These are phyloP conservation scores for Pleurotus giganteus DNA, from an alignment of 768 basidiomycete genomes.

Conservation along the genomic window DNA sequence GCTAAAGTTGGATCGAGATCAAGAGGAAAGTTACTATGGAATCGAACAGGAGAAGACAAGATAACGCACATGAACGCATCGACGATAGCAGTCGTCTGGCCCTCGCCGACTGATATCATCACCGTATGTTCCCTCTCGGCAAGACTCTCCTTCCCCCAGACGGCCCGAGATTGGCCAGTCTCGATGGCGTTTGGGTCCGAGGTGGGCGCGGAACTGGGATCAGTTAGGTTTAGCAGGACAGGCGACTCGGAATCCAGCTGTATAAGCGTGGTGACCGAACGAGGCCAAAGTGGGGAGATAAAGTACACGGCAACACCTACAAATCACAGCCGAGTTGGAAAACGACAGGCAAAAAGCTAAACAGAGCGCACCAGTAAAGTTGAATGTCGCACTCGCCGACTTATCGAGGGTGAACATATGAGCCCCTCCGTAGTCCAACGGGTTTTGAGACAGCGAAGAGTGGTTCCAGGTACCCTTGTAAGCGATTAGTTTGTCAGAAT, in stretches of 20 bases:
- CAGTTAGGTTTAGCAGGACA: slow-evolving; percentile 31
- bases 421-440: not conserved
- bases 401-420: not conserved
- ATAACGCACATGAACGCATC: slow-evolving; percentile 37
- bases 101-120: slow-evolving; percentile 33
- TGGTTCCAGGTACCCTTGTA: slow-evolving; percentile 1
- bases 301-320: slow-evolving; percentile 43
- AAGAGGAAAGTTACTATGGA: not conserved
- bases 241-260: slow-evolving; percentile 33
- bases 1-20: not conserved
- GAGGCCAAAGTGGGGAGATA: slow-evolving; percentile 45
- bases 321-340: not conserved
- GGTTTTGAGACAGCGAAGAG: not conserved
- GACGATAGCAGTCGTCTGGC: slow-evolving; percentile 34
- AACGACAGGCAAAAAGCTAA: not conserved
- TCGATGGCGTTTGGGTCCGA: slow-evolving; percentile 16
- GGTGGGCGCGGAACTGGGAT: not conserved
- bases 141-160: slow-evolving; percentile 35
- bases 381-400: slow-evolving; percentile 28
- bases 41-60: slow-evolving; percentile 1
- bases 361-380: slow-evolving; percentile 35
- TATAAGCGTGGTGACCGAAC: slow-evolving; percentile 37
- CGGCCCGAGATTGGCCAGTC: slow-evolving; percentile 33
- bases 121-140: slow-evolving; percentile 33
- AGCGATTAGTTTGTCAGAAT: not conserved